These are phyloP conservation scores for Atkinsonella texensis DNA, from an alignment of 2,329 filamentous ascomycete species.

Conservation along the genomic window DNA sequence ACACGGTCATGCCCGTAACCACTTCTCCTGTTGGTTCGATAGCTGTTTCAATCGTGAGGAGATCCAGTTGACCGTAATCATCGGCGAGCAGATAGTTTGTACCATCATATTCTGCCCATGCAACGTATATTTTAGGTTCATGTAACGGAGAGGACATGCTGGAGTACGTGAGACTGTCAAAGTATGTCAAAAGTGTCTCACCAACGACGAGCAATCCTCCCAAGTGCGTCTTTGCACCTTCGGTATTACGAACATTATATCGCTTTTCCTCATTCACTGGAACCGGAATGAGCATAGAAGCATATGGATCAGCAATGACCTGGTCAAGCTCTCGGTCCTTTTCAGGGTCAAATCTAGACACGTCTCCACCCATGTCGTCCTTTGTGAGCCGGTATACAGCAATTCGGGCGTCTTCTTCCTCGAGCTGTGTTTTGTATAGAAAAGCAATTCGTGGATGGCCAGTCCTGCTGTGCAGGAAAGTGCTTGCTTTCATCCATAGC, in stretches of 20 bases:
- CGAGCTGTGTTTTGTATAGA: slow-evolving; percentile 41
- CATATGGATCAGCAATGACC: slow-evolving; percentile 41
- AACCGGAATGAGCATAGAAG: slow-evolving; percentile 51
- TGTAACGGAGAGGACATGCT: slow-evolving; percentile 52
- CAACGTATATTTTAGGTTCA: slow-evolving; percentile 76
- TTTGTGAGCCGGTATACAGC: slow-evolving; percentile 47
- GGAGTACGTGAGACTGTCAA: slow-evolving; percentile 63
- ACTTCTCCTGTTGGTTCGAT: slow-evolving; percentile 52
- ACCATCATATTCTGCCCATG: slow-evolving; percentile 77
- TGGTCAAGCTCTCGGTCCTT: slow-evolving; percentile 44
- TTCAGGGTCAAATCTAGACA: slow-evolving; percentile 40
- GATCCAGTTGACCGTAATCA: slow-evolving; percentile 74
- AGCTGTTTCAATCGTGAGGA: slow-evolving; percentile 65
- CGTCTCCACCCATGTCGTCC: slow-evolving; percentile 43
- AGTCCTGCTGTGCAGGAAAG: slow-evolving; percentile 45
- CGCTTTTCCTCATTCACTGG: slow-evolving; percentile 45
- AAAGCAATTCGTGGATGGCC: slow-evolving; percentile 47
- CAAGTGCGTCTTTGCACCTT: slow-evolving; percentile 41
- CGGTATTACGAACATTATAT: slow-evolving; percentile 45
- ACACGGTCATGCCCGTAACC: slow-evolving; percentile 62
- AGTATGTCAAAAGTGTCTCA: slow-evolving; percentile 73
- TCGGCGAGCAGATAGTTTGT: slow-evolving; percentile 81
- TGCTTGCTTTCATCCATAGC: slow-evolving; percentile 46
- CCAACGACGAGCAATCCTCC: slow-evolving; percentile 66
- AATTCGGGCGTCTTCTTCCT: slow-evolving; percentile 40